Percentiles rank a stretch among this genome's conserved stretches.
Evolutionary conservation across 768 basidiomycete genomes (phyloP).

Genomic region (Pleurotus salmoneostramineus): DNA sequence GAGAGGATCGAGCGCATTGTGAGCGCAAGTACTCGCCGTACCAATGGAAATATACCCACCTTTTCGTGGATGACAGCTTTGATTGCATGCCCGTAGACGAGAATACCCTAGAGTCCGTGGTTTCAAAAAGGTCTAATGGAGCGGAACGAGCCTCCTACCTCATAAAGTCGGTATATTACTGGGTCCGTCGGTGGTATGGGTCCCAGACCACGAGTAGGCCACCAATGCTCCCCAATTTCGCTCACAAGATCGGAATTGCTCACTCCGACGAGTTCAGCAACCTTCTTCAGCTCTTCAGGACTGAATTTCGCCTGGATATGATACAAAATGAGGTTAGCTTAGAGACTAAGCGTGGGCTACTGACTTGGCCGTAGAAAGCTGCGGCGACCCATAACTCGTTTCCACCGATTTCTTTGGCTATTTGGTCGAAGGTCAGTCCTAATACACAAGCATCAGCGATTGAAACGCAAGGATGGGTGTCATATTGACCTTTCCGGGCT

Average conservation of each 20-base stretch:
- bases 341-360: constrained; percentile 7
- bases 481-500: constrained; percentile 48
- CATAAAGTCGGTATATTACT: constrained; percentile 77
- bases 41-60: constrained; percentile 22
- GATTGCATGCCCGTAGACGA: constrained; percentile 77
- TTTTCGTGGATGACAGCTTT: constrained; percentile 78
- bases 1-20: background rate
- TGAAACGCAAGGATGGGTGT: background rate
- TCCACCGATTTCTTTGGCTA: constrained; percentile 60
- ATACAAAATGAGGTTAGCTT: background rate
- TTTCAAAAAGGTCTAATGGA: background rate
- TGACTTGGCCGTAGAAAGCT: constrained; percentile 77
- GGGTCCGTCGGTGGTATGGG: constrained; percentile 75
- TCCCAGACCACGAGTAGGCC: constrained; percentile 68
- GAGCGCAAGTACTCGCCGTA: too few relatives aligned
- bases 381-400: constrained; percentile 85
- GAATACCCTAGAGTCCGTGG: constrained; percentile 41
- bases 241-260: constrained; percentile 30
- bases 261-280: constrained; percentile 51
- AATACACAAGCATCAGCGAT: background rate
- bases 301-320: constrained; percentile 60
- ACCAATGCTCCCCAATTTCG: constrained; percentile 64
- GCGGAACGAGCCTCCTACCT: constrained; percentile 37
- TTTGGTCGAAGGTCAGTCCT: constrained; percentile 69
- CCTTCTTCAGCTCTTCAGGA: constrained; percentile 50